A percentile compares a stretch with the other conserved stretches of the same genome.
Conservation (phyloP, 768 basidiomycete genomes). For the Phaffia tasmanica region DNA sequence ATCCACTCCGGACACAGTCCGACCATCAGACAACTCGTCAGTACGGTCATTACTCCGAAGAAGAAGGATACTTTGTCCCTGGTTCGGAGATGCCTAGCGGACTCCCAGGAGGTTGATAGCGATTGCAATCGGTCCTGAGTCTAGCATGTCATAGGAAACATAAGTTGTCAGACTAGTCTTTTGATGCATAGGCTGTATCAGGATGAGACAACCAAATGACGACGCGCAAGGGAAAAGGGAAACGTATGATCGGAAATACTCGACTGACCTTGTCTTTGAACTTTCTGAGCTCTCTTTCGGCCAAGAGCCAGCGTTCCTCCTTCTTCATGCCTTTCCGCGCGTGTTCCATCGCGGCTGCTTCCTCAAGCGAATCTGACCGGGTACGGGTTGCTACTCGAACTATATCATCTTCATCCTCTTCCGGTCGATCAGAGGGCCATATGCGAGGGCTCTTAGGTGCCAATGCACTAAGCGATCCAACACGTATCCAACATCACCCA, state of each 20-base stretch:
- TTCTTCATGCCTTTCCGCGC: slow-evolving; percentile 7
- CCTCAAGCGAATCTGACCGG: slow-evolving; percentile 2
- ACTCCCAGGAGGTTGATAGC: slow-evolving; percentile 79
- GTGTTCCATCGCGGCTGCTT: neutral
- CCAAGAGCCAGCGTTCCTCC: slow-evolving; percentile 6
- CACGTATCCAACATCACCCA: neutral
- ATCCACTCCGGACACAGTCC: slow-evolving; percentile 76
- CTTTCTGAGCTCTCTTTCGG: slow-evolving; percentile 22
- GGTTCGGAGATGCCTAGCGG: slow-evolving; percentile 46
- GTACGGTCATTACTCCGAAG: slow-evolving; percentile 79
- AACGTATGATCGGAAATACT: neutral
- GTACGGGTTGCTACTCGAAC: neutral
- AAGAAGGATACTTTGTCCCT: slow-evolving; percentile 59
- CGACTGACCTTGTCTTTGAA: slow-evolving; percentile 23
- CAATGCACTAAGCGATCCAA: neutral
- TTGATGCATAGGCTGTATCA: neutral
- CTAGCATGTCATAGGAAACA: slow-evolving; percentile 6
- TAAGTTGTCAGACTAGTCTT: slow-evolving; percentile 1
- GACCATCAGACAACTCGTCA: slow-evolving; percentile 73
- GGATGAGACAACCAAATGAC: slow-evolving; percentile 1
- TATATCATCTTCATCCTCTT: slow-evolving; percentile 1
- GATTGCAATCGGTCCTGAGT: slow-evolving; percentile 55
- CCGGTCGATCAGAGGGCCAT: slow-evolving; percentile 9
- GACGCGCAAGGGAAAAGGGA: neutral
- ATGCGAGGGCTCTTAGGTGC: slow-evolving; percentile 22